Evolutionary conservation across 1,139 yeast species (phyloP).

Genomic region (Pneumocystis carinii): DNA sequence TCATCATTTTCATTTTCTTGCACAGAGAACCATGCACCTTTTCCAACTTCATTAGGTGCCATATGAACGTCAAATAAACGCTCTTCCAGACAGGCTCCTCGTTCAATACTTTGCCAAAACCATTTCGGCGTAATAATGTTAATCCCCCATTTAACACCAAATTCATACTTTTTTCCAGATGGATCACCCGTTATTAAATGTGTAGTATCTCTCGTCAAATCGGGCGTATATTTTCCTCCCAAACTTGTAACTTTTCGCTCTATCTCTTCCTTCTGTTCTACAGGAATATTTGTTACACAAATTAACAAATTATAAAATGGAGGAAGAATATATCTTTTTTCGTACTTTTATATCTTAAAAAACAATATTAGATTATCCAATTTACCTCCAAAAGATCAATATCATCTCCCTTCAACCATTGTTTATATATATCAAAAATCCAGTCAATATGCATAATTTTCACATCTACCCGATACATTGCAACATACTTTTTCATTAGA

Average conservation of each 20-base stretch:
- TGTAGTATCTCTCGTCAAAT: constrained; percentile 38
- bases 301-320: constrained; percentile 36
- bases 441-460: constrained; percentile 37
- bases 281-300: constrained; percentile 39
- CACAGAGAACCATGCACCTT: neutral
- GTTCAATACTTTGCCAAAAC: constrained; percentile 26
- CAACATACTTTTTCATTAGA: constrained; percentile 31
- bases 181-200: constrained; percentile 41
- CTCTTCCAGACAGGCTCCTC: constrained; percentile 12
- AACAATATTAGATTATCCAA: too few species aligned
- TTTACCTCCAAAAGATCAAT: constrained; percentile 17
- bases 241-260: constrained; percentile 30
- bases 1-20: neutral
- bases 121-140: constrained; percentile 64
- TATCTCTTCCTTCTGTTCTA: constrained; percentile 27
- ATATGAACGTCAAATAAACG: neutral
- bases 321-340: constrained; percentile 23
- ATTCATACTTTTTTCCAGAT: constrained; percentile 46
- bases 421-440: constrained; percentile 32
- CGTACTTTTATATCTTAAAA: constrained; percentile 14
- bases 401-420: constrained; percentile 43
- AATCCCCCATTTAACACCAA: constrained; percentile 52
- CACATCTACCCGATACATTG: constrained; percentile 45
- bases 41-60: neutral
- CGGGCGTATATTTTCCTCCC: constrained; percentile 48